phyloP scores from a whole-genome alignment of 2,329 filamentous ascomycete species.

The Elsinoe ampelina region DNA sequence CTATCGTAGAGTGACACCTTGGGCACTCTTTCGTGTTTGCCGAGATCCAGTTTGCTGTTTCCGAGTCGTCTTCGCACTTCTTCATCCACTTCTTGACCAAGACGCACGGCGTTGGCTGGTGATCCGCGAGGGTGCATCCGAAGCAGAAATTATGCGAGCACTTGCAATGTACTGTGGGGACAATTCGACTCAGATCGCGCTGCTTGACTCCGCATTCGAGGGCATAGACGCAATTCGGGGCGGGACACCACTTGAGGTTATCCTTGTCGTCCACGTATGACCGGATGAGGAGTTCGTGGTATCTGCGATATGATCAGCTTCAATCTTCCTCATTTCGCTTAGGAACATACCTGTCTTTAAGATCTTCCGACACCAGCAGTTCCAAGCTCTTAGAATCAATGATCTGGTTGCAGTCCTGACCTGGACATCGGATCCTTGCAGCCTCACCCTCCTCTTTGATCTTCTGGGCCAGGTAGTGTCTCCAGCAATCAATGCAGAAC shows the following conservation, averaged over 20 bases:
- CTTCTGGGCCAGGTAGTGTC: constrained; percentile 84
- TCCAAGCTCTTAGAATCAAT: constrained; percentile 84
- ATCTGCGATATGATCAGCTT: constrained; percentile 42
- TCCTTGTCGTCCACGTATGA: constrained; percentile 98
- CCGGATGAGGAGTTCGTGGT: constrained; percentile 76
- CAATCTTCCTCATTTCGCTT: neutral
- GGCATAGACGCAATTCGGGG: constrained; percentile 92
- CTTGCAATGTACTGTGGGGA: constrained; percentile 79
- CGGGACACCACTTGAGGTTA: constrained; percentile 92
- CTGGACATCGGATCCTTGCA: constrained; percentile 85
- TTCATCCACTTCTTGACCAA: constrained; percentile 94
- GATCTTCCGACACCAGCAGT: constrained; percentile 54
- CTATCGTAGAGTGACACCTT: constrained; percentile 90
- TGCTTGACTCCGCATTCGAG: constrained; percentile 82
- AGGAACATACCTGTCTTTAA: constrained; percentile 45
- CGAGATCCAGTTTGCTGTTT: constrained; percentile 98
- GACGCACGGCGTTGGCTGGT: constrained; percentile 85
- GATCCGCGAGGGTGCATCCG: constrained; percentile 79
- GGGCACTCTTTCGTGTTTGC: constrained; percentile 98
- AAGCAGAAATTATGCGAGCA: constrained; percentile 92
- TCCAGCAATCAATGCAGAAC: constrained; percentile 87
- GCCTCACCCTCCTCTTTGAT: constrained; percentile 94
- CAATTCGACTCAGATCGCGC: constrained; percentile 73
- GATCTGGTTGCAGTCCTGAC: constrained; percentile 77
- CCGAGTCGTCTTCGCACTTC: constrained; percentile 96